Evolutionary conservation across 805 yeast genomes (phyloP).

Genomic region (Hanseniaspora meyeri): DNA sequence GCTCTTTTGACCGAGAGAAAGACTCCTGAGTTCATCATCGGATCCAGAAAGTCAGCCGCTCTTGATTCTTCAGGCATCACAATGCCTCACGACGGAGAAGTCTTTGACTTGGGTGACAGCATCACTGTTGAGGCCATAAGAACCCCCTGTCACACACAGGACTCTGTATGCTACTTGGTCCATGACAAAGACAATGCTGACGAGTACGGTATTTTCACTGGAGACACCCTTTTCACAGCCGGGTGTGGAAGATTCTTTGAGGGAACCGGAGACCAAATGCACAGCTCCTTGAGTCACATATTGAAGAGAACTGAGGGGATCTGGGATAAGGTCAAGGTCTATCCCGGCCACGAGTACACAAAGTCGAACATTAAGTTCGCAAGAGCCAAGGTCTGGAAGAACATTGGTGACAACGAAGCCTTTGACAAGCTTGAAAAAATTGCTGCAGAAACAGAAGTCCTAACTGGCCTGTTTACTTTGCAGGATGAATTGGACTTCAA

Average conservation of each 20-base stretch:
- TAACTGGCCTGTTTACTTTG: conserved; percentile 81
- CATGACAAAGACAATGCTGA: conserved; percentile 39
- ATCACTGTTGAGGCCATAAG: conserved; percentile 67
- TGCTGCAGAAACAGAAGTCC: conserved; percentile 44
- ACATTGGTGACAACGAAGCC: conserved; percentile 31
- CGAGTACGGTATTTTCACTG: conserved; percentile 75
- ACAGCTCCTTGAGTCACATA: conserved; percentile 45
- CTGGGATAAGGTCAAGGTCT: conserved; percentile 55
- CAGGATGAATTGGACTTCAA: conserved; percentile 70
- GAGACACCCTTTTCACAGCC: conserved; percentile 85
- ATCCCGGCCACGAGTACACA: conserved; percentile 96
- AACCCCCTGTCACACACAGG: conserved; percentile 97
- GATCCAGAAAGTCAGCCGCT: conserved; percentile 40
- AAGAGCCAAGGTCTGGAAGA: conserved; percentile 42
- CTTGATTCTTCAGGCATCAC: conserved; percentile 34
- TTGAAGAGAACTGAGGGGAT: conserved; percentile 30
- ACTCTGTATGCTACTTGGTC: conserved; percentile 82
- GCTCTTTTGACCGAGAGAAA: conserved; percentile 29
- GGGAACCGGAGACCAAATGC: conserved; percentile 77
- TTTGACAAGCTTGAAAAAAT: conserved; percentile 43
- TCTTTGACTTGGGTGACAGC: conserved; percentile 49
- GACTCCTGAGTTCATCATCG: conserved; percentile 59
- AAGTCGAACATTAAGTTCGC: conserved; percentile 69
- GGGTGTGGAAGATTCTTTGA: conserved; percentile 98
- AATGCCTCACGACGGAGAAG: conserved; percentile 48